Percentiles rank a stretch among this genome's conserved stretches.
phyloP scores from a whole-genome alignment of 306 rosid species.

The Rosa multiflora region DNA sequence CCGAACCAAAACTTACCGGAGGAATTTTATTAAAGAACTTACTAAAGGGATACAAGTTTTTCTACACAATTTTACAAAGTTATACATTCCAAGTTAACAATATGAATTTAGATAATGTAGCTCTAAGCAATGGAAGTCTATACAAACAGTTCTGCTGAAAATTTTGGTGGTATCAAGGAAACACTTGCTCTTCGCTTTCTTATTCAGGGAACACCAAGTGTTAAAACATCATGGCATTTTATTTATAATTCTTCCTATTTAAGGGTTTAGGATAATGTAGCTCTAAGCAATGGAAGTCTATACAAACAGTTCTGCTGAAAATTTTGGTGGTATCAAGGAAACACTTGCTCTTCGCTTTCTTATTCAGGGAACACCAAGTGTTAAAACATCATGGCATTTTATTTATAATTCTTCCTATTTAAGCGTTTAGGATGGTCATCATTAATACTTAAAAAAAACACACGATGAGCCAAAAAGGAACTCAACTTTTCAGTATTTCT shows the following conservation, averaged over 20 bases:
- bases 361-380: too few relatives aligned
- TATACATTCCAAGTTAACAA: not conserved
- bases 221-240: not conserved
- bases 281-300: not conserved
- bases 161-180: not conserved
- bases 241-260: not conserved
- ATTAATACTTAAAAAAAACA: not conserved
- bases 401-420: not conserved
- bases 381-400: not conserved
- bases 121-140: not conserved
- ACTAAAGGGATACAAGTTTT: not conserved
- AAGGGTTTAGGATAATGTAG: not conserved
- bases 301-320: not conserved
- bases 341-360: not conserved
- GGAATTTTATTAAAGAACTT: not conserved
- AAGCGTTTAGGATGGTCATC: not conserved
- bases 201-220: too few relatives aligned
- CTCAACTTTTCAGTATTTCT: not conserved
- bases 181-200: not conserved
- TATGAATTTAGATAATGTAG: not conserved
- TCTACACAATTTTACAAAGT: not conserved
- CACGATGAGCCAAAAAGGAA: not conserved
- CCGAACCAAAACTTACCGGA: not conserved
- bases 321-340: not conserved
- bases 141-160: not conserved